phyloP scores from a whole-genome alignment of 169 alveolate species.

The Eimeria acervulina region DNA sequence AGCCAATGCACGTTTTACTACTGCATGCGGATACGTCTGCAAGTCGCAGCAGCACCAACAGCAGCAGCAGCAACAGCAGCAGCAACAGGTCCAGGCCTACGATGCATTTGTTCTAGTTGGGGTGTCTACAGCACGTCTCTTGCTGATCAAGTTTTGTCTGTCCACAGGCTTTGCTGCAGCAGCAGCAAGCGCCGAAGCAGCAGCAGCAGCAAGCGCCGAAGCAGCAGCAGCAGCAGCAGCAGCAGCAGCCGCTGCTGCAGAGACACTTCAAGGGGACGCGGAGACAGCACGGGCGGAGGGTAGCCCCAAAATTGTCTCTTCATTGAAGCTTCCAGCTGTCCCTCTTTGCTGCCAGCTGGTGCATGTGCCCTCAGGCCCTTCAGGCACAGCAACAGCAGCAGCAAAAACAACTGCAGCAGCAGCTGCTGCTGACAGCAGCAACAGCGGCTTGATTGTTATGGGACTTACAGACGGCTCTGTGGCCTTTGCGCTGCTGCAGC shows the following conservation, averaged over 20 bases:
- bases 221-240: background rate
- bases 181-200: background rate
- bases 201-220: background rate
- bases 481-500: constrained; percentile 17
- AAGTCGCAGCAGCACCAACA: no score
- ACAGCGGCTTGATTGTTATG: constrained; percentile 8
- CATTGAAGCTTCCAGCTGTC: background rate
- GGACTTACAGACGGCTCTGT: constrained; percentile 52
- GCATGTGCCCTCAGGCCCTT: background rate
- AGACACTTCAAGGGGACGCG: background rate
- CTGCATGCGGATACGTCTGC: constrained; percentile 23
- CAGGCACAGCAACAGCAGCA: background rate
- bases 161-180: constrained; percentile 23
- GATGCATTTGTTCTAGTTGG: constrained; percentile 32
- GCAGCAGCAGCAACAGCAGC: no score
- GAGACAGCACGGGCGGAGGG: constrained; percentile 18
- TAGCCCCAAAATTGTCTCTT: constrained; percentile 24
- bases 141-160: background rate
- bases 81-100: background rate
- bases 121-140: constrained; percentile 31
- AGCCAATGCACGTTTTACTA: constrained; percentile 49
- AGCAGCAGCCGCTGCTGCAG: background rate
- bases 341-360: constrained; percentile 34
- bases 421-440: background rate
- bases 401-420: background rate